Evolutionary conservation across 2,329 filamentous ascomycete genomes (phyloP).

Genomic region (Sporothrix mexicana): DNA sequence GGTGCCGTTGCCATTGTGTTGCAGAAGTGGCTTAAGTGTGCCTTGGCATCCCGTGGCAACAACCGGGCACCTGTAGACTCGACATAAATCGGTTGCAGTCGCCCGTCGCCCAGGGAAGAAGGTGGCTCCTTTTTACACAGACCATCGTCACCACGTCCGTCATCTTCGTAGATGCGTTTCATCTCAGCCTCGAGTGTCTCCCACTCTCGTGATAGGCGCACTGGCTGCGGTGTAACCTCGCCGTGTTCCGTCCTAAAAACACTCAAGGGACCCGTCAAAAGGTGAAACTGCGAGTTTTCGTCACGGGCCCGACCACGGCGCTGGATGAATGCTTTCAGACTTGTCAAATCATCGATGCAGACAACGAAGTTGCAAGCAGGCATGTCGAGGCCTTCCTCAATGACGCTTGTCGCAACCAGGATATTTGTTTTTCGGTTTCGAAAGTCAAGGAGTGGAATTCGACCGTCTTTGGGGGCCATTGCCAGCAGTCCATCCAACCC

Average conservation of each 20-base stretch:
- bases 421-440: constrained; percentile 61
- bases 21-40: constrained; percentile 86
- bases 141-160: constrained; percentile 58
- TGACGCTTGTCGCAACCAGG: constrained; percentile 66
- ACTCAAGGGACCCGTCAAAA: constrained; percentile 48
- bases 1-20: constrained; percentile 60
- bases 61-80: constrained; percentile 64
- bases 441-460: constrained; percentile 56
- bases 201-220: constrained; percentile 56
- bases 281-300: constrained; percentile 56
- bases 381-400: constrained; percentile 72
- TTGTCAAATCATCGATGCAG: constrained; percentile 61
- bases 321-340: constrained; percentile 64
- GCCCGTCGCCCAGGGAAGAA: constrained; percentile 47
- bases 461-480: constrained; percentile 43
- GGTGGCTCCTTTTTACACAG: constrained; percentile 56
- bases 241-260: too few relatives aligned
- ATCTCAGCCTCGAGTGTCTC: constrained; percentile 72
- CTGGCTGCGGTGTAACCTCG: neutral
- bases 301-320: constrained; percentile 60
- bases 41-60: constrained; percentile 72
- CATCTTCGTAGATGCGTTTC: constrained; percentile 70
- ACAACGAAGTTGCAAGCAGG: constrained; percentile 67
- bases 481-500: constrained; percentile 41
- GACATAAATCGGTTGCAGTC: constrained; percentile 36